Evolutionary conservation across 2,329 filamentous ascomycete genomes (phyloP).

Genomic region (Bisporella sp.): DNA sequence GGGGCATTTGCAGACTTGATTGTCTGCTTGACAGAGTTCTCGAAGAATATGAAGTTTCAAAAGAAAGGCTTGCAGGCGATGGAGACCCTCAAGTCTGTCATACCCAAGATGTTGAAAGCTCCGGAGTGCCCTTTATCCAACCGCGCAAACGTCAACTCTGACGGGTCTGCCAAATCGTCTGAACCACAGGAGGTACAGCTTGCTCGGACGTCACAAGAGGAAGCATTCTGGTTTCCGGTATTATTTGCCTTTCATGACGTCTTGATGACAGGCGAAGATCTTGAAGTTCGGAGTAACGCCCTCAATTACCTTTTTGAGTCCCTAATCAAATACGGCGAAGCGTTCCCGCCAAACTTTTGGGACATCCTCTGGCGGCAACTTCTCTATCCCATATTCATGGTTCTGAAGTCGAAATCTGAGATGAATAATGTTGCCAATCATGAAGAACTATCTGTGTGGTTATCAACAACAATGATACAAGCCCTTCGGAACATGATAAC

Average conservation of each 20-base stretch:
- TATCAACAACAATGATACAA: conserved; percentile 99
- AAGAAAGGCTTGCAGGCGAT: conserved; percentile 97
- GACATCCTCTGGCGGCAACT: conserved; percentile 96
- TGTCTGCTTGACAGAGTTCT: conserved; percentile 95
- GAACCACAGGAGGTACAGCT: conserved; percentile 48
- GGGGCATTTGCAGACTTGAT: conserved; percentile 95
- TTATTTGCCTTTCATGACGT: conserved; percentile 98
- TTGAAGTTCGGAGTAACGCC: conserved; percentile 87
- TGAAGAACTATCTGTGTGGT: conserved; percentile 95
- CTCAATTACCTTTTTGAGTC: conserved; percentile 97
- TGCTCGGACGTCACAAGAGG: conserved; percentile 81
- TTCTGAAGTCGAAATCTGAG: conserved; percentile 90
- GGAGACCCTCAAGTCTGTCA: conserved; percentile 87
- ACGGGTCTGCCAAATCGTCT: conserved; percentile 25
- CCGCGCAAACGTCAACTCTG: conserved; percentile 36
- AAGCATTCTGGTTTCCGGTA: conserved; percentile 98
- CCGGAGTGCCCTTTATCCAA: conserved; percentile 89
- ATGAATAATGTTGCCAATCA: conserved; percentile 94
- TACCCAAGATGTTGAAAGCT: conserved; percentile 90
- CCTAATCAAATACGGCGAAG: conserved; percentile 79
- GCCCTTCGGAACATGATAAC: conserved; percentile 97
- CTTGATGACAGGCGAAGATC: conserved; percentile 96
- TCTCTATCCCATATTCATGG: conserved; percentile 97
- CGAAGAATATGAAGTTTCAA: conserved; percentile 97
- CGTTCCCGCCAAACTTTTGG: conserved; percentile 94